A percentile compares a stretch with the other conserved stretches of the same genome.
Evolutionary conservation across 148 eudicot species (phyloP).

Genomic region (Vaccinium vitisidaea): DNA sequence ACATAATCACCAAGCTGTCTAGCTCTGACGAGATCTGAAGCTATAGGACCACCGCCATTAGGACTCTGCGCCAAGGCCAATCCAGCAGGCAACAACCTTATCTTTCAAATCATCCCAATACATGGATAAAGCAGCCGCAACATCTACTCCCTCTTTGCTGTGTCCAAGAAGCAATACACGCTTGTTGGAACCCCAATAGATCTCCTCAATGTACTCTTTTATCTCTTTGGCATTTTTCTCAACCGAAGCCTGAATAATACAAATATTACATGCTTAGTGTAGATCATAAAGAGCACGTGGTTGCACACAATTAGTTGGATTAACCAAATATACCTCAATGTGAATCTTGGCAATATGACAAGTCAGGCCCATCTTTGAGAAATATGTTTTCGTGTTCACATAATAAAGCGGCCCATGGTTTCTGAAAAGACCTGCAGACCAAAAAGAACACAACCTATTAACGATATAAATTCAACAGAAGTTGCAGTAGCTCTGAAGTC

Average conservation of each 20-base stretch:
- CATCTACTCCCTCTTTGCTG: constrained; percentile 96
- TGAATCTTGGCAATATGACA: too few species aligned
- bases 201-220: constrained; percentile 88
- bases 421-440: too few species aligned
- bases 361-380: too few species aligned
- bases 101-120: constrained; percentile 92
- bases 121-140: constrained; percentile 94
- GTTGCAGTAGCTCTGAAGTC: too few species aligned
- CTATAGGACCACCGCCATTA: constrained; percentile 97
- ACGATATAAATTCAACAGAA: too few species aligned
- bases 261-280: constrained; percentile 23
- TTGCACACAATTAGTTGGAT: too few species aligned
- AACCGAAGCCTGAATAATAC: constrained; percentile 86
- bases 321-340: too few species aligned
- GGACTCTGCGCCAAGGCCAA: constrained; percentile 94
- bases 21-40: constrained; percentile 85
- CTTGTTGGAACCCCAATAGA: constrained; percentile 88
- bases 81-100: constrained; percentile 94
- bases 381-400: too few species aligned
- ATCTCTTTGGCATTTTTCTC: constrained; percentile 87
- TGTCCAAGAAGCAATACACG: constrained; percentile 90
- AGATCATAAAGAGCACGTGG: too few species aligned
- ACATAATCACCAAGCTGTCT: constrained; percentile 98
- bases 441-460: too few species aligned
- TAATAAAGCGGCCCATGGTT: too few species aligned